A percentile compares a stretch with the other conserved stretches of the same genome.
phyloP scores from a whole-genome alignment of 2,329 filamentous ascomycete genomes.

The Colletotrichum brevisporum region DNA sequence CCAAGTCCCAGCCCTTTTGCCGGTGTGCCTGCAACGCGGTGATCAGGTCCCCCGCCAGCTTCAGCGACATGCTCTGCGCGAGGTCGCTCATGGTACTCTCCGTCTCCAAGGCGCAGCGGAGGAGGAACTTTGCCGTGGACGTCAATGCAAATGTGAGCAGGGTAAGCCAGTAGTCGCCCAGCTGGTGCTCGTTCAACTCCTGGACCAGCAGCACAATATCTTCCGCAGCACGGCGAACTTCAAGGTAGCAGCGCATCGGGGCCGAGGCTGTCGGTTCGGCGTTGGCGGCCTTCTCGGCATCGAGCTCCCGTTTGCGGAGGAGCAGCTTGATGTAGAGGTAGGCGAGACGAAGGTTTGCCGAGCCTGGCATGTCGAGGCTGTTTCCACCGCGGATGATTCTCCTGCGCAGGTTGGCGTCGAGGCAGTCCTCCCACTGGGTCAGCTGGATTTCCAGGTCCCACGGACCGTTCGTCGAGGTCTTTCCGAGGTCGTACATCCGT shows the following conservation, averaged over 20 bases:
- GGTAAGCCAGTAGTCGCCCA: conserved; percentile 66
- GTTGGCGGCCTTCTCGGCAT: conserved; percentile 50
- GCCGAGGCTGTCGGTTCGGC: conserved; percentile 39
- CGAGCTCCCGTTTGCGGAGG: conserved; percentile 61
- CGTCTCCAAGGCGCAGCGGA: conserved; percentile 62
- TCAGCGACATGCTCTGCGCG: conserved; percentile 55
- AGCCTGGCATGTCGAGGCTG: conserved; percentile 57
- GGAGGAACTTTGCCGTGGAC: conserved; percentile 63
- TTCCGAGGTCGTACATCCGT: conserved; percentile 54
- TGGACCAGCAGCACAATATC: conserved; percentile 64
- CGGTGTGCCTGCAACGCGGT: conserved; percentile 55
- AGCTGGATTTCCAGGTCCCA: conserved; percentile 55
- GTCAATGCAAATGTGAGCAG: conserved; percentile 63
- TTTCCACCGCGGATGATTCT: conserved; percentile 59
- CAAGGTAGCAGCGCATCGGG: conserved; percentile 51
- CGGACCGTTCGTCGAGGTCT: conserved; percentile 45
- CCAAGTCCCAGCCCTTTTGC: conserved; percentile 62
- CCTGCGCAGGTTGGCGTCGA: conserved; percentile 53
- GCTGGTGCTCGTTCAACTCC: conserved; percentile 58
- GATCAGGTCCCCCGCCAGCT: conserved; percentile 60
- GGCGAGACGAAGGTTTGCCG: conserved; percentile 65
- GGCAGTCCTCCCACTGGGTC: conserved; percentile 60
- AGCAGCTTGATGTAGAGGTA: conserved; percentile 65
- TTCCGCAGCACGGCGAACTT: conserved; percentile 61
- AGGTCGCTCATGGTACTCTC: conserved; percentile 53